phyloP scores from a whole-genome alignment of 2,329 filamentous ascomycete genomes.

The Xylaria sp. region DNA sequence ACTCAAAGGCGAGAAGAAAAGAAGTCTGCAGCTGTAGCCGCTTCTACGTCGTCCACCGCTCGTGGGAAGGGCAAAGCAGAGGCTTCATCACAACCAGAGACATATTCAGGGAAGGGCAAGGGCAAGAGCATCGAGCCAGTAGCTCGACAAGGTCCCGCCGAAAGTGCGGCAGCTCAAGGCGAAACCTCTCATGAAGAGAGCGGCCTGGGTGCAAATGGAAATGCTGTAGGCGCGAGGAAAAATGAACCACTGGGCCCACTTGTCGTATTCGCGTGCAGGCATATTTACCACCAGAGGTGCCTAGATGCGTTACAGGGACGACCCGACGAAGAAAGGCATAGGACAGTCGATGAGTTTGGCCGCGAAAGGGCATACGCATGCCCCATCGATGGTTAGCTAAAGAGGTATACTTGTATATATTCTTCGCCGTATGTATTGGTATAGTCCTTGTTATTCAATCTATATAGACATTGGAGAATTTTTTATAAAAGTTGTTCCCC shows the following conservation, averaged over 20 bases:
- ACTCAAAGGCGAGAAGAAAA: constrained; percentile 58
- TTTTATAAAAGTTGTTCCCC: background rate
- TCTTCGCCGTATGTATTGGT: constrained; percentile 14
- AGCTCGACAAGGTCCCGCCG: constrained; percentile 26
- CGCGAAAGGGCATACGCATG: constrained; percentile 64
- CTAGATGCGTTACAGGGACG: constrained; percentile 72
- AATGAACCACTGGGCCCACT: constrained; percentile 69
- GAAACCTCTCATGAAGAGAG: constrained; percentile 44
- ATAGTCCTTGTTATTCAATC: constrained; percentile 20
- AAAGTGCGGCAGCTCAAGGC: constrained; percentile 23
- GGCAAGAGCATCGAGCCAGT: constrained; percentile 63
- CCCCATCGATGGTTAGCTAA: constrained; percentile 64
- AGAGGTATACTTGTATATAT: constrained; percentile 28
- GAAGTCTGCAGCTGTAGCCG: constrained; percentile 50
- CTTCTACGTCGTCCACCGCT: constrained; percentile 39
- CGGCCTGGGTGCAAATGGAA: constrained; percentile 54
- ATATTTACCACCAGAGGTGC: constrained; percentile 76
- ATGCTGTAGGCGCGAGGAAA: constrained; percentile 49
- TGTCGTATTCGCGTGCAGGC: constrained; percentile 75
- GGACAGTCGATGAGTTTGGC: constrained; percentile 57
- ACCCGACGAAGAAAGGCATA: constrained; percentile 58
- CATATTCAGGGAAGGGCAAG: constrained; percentile 57
- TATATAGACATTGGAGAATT: background rate
- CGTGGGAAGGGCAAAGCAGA: constrained; percentile 53
- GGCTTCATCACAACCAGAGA: constrained; percentile 37